Evolutionary conservation across 2,329 filamentous ascomycete species (phyloP).

Genomic region (Cordyceps militaris): DNA sequence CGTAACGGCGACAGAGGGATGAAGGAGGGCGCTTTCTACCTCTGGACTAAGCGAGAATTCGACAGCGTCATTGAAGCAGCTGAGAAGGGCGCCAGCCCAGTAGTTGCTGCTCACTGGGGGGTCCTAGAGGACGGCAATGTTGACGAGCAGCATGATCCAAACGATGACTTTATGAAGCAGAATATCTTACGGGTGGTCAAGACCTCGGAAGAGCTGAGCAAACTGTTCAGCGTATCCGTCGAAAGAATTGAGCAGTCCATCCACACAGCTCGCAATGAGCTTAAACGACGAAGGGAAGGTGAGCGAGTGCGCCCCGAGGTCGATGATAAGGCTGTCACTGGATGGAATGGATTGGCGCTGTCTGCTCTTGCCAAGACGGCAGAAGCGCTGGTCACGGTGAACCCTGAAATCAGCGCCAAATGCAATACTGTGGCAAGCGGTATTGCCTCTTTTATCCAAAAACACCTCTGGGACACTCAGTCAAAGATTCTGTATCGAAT

Average conservation of each 20-base stretch:
- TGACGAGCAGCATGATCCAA: constrained; percentile 70
- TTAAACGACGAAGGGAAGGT: constrained; percentile 64
- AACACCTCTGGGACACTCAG: constrained; percentile 62
- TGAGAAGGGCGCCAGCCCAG: constrained; percentile 54
- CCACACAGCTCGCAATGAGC: constrained; percentile 55
- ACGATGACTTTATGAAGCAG: constrained; percentile 91
- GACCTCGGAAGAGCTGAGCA: constrained; percentile 61
- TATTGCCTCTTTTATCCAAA: constrained; percentile 65
- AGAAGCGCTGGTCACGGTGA: constrained; percentile 56
- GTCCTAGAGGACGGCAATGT: constrained; percentile 83
- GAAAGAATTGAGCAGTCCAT: constrained; percentile 64
- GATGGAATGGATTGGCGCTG: constrained; percentile 86
- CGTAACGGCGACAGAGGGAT: constrained; percentile 70
- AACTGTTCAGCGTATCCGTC: constrained; percentile 65
- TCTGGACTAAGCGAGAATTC: constrained; percentile 88
- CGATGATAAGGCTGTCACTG: constrained; percentile 82
- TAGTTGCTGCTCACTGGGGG: constrained; percentile 79
- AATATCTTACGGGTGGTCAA: constrained; percentile 74
- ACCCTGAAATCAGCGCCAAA: constrained; percentile 46
- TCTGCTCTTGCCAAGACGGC: constrained; percentile 70
- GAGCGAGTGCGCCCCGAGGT: constrained; percentile 70
- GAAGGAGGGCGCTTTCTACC: constrained; percentile 86
- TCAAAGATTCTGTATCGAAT: constrained; percentile 63
- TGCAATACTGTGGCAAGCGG: constrained; percentile 61
- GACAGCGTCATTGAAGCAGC: constrained; percentile 56